Conservation (phyloP, 371 early-diverging fungal species). For the Pancytospora epiphaga region DNA sequence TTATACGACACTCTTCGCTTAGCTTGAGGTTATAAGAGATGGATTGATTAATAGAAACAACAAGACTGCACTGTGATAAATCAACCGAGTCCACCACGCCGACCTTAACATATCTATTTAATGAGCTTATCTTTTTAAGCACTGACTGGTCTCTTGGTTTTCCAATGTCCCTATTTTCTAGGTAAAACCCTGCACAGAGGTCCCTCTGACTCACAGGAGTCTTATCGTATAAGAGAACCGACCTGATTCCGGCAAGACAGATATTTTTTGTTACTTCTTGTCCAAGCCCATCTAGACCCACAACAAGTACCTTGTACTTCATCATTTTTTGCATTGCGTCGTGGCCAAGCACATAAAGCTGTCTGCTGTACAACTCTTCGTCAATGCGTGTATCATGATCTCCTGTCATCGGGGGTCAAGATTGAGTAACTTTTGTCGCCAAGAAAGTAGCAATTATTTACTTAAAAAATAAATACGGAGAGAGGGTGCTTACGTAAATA, state of each 20-base stretch:
- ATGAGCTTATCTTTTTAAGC: conserved; percentile 72
- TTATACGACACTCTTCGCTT: conserved; percentile 72
- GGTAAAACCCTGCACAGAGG: conserved; percentile 83
- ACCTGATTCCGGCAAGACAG: conserved; percentile 91
- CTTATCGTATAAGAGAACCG: conserved; percentile 81
- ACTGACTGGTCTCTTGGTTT: conserved; percentile 72
- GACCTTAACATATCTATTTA: conserved; percentile 80
- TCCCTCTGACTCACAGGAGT: conserved; percentile 68
- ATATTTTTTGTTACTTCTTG: conserved; percentile 98
- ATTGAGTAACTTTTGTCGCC: no score
- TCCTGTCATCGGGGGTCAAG: neutral
- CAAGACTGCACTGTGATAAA: conserved; percentile 68
- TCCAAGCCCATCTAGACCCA: conserved; percentile 88
- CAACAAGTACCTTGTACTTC: conserved; percentile 79
- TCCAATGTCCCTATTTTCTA: conserved; percentile 76
- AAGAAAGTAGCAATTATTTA: no score
- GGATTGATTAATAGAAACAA: conserved; percentile 85
- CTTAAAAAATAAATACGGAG: no score
- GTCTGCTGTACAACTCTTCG: conserved; percentile 61
- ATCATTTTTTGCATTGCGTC: conserved; percentile 98
- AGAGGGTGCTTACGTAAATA: no score
- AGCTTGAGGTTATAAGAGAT: conserved; percentile 72
- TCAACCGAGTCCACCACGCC: conserved; percentile 17
- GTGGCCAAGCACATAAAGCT: conserved; percentile 76
- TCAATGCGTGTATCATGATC: conserved; percentile 25